A percentile compares a stretch with the other conserved stretches of the same genome.
phyloP scores from a whole-genome alignment of 306 rosid genomes.

The Argentina anserina region DNA sequence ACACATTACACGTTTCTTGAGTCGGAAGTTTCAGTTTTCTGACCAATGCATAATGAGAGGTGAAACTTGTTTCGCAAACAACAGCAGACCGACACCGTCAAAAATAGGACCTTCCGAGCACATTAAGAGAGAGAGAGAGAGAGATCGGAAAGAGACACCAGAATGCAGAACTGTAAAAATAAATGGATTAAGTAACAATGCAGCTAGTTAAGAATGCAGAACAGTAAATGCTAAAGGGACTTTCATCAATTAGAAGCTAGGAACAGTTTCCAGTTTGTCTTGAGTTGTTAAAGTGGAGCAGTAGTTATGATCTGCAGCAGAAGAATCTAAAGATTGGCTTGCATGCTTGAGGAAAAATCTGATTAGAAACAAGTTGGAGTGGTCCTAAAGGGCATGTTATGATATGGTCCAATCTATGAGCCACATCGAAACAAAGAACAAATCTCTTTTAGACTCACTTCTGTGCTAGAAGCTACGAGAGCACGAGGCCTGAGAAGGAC shows the following conservation, averaged over 20 bases:
- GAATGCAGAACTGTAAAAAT: neutral
- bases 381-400: constrained; percentile 8
- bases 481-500: neutral
- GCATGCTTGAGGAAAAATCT: neutral
- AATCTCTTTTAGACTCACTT: neutral
- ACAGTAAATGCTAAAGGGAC: neutral
- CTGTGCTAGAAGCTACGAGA: neutral
- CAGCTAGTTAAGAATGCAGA: neutral
- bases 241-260: neutral
- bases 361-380: neutral
- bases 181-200: neutral
- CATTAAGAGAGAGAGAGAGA: no score
- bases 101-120: no score
- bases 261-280: neutral
- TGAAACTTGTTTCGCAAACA: constrained; percentile 3
- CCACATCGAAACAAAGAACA: neutral
- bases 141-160: no score
- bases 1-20: neutral
- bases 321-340: neutral
- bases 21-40: neutral
- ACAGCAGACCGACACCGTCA: neutral
- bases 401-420: constrained; percentile 6
- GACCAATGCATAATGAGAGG: neutral
- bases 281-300: neutral
- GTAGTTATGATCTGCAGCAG: neutral